phyloP scores from a whole-genome alignment of 768 basidiomycete genomes.

The Dacryopinax spathularia region DNA sequence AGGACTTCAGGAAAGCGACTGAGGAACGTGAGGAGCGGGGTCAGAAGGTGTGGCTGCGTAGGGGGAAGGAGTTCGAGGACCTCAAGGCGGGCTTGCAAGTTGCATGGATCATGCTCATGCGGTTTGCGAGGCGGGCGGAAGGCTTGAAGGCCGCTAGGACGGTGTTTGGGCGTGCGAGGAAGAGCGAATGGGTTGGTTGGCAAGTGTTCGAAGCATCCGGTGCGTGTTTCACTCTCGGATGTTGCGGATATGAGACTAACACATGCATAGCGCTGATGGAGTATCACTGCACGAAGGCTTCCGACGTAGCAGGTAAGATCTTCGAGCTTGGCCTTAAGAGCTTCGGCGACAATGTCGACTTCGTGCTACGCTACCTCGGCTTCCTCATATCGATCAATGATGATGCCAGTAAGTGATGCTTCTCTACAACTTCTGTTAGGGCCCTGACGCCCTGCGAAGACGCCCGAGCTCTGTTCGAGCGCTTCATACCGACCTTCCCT shows the following conservation, averaged over 20 bases:
- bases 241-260: not conserved
- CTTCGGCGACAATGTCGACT: conserved; percentile 72
- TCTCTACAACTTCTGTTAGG: conserved; percentile 2
- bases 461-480: conserved; percentile 89
- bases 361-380: conserved; percentile 73
- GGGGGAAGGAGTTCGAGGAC: conserved; percentile 31
- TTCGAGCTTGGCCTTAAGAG: conserved; percentile 84
- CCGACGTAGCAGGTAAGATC: conserved; percentile 70
- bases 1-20: conserved; percentile 24
- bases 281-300: conserved; percentile 73
- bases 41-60: conserved; percentile 16
- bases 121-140: conserved; percentile 78
- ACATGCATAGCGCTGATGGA: conserved; percentile 66
- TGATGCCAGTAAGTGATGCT: conserved; percentile 60
- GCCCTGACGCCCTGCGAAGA: conserved; percentile 36
- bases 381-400: conserved; percentile 93
- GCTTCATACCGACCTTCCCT: conserved; percentile 62
- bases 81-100: conserved; percentile 59
- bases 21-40: conserved; percentile 22
- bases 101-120: conserved; percentile 70
- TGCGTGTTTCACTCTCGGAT: conserved; percentile 24
- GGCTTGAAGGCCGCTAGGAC: conserved; percentile 64
- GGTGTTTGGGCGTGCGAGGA: conserved; percentile 71
- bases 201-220: conserved; percentile 88
- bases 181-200: conserved; percentile 67